Base-by-base conservation (phyloP, 2,329 filamentous ascomycete genomes). In the Cyclaneusma minus region DNA sequence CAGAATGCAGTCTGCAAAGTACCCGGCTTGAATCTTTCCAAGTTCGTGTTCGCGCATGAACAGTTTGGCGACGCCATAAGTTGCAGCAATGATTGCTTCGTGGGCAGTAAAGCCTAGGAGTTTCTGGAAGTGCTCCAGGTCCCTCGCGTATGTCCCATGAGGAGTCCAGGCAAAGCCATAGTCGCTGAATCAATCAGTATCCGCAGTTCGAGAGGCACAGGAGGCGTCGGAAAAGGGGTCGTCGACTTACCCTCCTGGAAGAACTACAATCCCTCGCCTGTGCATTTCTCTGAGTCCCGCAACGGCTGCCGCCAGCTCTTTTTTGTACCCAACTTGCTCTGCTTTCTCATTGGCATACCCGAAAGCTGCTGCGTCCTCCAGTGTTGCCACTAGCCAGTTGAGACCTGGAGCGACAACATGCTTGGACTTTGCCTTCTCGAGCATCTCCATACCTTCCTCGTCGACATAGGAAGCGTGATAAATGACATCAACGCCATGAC, bases 151-250 rank as follows among this genome's bases (percentile, higher is more conserved):
- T 0, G 54, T 58, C 5, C 56, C 52, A 24, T 60, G 52, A 1
- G 54, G 53, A 3, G 49, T 55, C 55, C 51, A 58, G 1, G 53
- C 49, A 31, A 60, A 58, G 8, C 55, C 53, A 22, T 58, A 60
- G 30, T 58, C 54, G 16, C n/a, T n/a, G n/a, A n/a, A n/a, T n/a
- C n/a, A n/a, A n/a, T n/a, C n/a, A n/a, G n/a, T n/a, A n/a, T n/a
- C n/a, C n/a, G n/a, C n/a, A n/a, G n/a, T n/a, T n/a, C n/a, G n/a
- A n/a, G n/a, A n/a, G n/a, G n/a, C n/a, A n/a, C n/a, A n/a, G n/a
- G n/a, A n/a, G n/a, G n/a, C n/a, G n/a, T n/a, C n/a, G n/a, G n/a
- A n/a, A n/a, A n/a, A n/a, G n/a, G n/a, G n/a, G n/a, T n/a, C n/a
- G n/a, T n/a, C n/a, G n/a, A n/a, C n/a, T n/a, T n/a, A n/a, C n/a